Base-by-base conservation (phyloP, 805 yeast genomes). In the Wickerhamia fluorescens region DNA sequence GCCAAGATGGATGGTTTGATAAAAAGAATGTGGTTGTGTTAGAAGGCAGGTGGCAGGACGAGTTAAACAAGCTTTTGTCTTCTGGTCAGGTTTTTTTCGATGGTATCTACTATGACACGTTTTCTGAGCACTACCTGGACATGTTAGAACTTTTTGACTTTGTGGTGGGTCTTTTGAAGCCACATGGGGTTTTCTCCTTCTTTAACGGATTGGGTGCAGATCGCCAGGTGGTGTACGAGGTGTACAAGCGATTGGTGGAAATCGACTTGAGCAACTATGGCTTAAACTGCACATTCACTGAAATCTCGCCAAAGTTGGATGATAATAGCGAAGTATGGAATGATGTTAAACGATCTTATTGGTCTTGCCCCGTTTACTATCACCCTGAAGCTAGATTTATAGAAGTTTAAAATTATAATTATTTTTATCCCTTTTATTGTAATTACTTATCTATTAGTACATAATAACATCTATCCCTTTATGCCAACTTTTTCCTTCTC, bases 1-100 rank as follows among this genome's bases (percentile, higher is more conserved):
- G 64, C 32, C 45, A 51, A 2, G 88, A 81, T 42, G 95, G 95
- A 1, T 89, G 96, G 96, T 75, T 71, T 49, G 78, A 76, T 3
- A 80, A 73, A 44, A 61, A 70, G 10, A 75, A 74, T 35, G 96
- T 88, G 20, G 75, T 73, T 2, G 61, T 88, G 2, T 56, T 89
- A 20, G 82, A 76, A 43, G 96, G 96, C n/a, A 72, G 85, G 51
- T 88, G 97, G 96, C 95, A 89, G 53, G 92, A 82, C 22, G 70
- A 76, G 5, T 51, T 88, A 22, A 82, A 86, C 20, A 61, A 63
- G 16, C 60, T 89, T 19, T 51, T 88, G 16, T 73, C 71, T 29
- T 45, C 69, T 23, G 67, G 68, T 2, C 82, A 82, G 15, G 75
- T 81, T 1, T 81, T 76, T 44, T 83, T 88, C 53, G 86, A 87